phyloP scores from a whole-genome alignment of 306 rosid genomes.

The Quercus ilex region DNA sequence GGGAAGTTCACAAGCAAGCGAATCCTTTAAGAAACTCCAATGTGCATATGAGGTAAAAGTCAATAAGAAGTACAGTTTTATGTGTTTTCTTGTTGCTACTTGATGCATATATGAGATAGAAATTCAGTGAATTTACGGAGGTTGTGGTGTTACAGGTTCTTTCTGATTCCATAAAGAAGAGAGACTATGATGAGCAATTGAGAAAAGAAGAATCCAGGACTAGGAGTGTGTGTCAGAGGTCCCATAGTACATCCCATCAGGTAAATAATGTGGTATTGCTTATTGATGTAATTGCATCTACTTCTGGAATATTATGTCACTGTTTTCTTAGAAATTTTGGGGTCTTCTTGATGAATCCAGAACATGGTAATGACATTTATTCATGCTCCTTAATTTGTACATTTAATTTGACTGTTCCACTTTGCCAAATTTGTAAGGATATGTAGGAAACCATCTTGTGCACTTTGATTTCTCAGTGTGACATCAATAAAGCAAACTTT shows the following conservation, averaged over 20 bases:
- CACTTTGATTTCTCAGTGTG: not conserved
- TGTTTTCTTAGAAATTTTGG: not conserved
- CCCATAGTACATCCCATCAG: conserved; percentile 65
- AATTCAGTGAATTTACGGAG: not conserved
- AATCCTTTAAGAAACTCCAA: conserved; percentile 89
- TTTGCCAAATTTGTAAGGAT: not conserved
- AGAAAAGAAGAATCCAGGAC: conserved; percentile 88
- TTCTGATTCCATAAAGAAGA: conserved; percentile 74
- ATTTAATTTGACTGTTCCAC: not conserved
- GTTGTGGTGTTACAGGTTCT: conserved; percentile 60
- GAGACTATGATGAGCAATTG: conserved; percentile 92
- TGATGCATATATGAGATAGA: conserved; percentile 10
- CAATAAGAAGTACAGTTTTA: not conserved
- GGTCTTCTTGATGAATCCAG: not conserved
- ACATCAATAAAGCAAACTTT: not conserved
- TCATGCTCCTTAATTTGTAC: not conserved
- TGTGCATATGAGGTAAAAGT: conserved; percentile 90
- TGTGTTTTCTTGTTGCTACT: conserved; percentile 14
- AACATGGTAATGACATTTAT: not conserved
- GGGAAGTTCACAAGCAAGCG: conserved; percentile 89
- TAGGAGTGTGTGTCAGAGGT: conserved; percentile 83
- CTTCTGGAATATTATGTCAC: not conserved
- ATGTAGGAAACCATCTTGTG: not conserved
- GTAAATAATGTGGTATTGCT: conserved; percentile 39
- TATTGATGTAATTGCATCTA: not conserved